Base-by-base conservation (phyloP, 179 eudicot species). In the Nepenthes alata region DNA sequence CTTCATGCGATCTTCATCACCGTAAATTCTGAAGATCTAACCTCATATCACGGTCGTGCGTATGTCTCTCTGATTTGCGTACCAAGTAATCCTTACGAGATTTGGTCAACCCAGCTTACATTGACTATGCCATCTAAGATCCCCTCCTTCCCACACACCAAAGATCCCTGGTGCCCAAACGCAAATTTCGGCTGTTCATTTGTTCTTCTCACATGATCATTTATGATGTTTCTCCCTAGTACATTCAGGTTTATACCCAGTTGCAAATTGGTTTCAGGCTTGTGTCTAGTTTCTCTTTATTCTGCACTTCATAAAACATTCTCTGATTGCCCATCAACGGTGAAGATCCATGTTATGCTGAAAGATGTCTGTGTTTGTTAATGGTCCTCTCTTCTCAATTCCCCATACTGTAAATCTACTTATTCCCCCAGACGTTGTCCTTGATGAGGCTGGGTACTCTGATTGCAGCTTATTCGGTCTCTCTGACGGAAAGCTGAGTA, bases 251-350 rank as follows among this genome's bases (percentile, higher is more conserved):
- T 57, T 37, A 2, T 1, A 11, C 47, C 16, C 39, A 16, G 25
- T 16, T 16, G 25, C 25, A 16, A 16, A 16, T 37, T 12, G 1
- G 0, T 2, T 41, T 9, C 36, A 14, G 62, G 36, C 5, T 58
- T 35, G 2, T 39, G n/a, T 41, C 49, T 14, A 45, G 41, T 16
- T 16, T 16, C 25, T 16, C 25, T 16, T 16, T 34, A 35, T 41
- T 61, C 11, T 3, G 14, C 64, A 49, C 65, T 36, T 61, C 56
- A 16, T 61, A 35, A 54, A 48, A 56, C 65, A 61, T 61, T 61
- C 36, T 48, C 47, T 50, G 56, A 47, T 50, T 9, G 12, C 6
- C 10, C 37, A 10, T 48, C 15, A 11, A 6, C 10, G 2, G 7
- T 5, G 6, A 45, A 14, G 51, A 50, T 61, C 50, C 37, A 47